phyloP scores from a whole-genome alignment of 108 stramenopile species.

The Mayamaea pseudoterrestris region DNA sequence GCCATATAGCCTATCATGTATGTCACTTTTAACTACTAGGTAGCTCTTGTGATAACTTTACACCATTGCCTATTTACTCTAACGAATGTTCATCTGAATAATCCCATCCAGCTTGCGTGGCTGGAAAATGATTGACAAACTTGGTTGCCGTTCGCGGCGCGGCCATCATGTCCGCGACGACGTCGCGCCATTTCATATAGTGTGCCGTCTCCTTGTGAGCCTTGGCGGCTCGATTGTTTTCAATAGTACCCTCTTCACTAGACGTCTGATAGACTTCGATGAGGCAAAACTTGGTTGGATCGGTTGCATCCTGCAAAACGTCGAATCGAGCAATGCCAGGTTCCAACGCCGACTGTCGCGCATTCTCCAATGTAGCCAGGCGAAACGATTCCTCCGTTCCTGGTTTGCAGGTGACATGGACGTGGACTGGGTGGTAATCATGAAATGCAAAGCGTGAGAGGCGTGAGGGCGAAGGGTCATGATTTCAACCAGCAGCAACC shows the following conservation, averaged over 20 bases:
- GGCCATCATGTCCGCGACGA: slow-evolving; percentile 50
- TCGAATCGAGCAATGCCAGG: slow-evolving; percentile 37
- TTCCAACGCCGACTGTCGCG: slow-evolving; percentile 25
- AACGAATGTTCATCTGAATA: slow-evolving; percentile 17
- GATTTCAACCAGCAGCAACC: no score
- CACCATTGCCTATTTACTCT: no score
- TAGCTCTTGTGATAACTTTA: no score
- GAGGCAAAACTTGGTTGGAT: slow-evolving; percentile 30
- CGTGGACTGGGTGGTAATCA: slow-evolving; percentile 21
- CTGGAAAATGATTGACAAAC: slow-evolving; percentile 27
- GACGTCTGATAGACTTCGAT: slow-evolving; percentile 39
- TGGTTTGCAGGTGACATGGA: slow-evolving; percentile 28
- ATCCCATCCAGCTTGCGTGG: slow-evolving; percentile 26
- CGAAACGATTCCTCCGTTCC: slow-evolving; percentile 28
- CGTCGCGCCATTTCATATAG: slow-evolving; percentile 30
- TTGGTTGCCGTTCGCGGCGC: slow-evolving; percentile 32
- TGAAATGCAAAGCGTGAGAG: no score
- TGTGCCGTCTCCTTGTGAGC: slow-evolving; percentile 44
- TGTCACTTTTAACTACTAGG: no score
- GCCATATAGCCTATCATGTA: no score
- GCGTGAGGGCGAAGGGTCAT: no score
- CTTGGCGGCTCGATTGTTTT: slow-evolving; percentile 20
- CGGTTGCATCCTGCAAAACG: slow-evolving; percentile 32
- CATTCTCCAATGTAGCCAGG: slow-evolving; percentile 27
- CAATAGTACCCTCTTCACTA: no score